phyloP scores from a whole-genome alignment of 2,329 filamentous ascomycete genomes.

The Kalaharituber pfeilii region DNA sequence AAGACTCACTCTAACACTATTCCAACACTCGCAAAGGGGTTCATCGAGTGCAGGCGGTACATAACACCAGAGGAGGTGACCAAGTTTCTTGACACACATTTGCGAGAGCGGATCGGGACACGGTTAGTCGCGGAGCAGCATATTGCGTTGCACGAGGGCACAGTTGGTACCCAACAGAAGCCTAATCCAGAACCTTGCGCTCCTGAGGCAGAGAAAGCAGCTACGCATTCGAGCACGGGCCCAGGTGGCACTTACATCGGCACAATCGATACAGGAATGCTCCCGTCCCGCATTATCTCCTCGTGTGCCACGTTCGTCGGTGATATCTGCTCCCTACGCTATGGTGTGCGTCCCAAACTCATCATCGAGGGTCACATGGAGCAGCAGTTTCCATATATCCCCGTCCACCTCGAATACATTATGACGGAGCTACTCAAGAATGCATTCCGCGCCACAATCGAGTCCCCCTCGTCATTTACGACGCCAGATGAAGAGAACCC shows the following conservation, averaged over 20 bases:
- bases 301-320: slow-evolving; percentile 78
- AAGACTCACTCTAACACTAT: slow-evolving; percentile 91
- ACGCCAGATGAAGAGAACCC: not conserved
- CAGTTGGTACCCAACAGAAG: slow-evolving; percentile 13
- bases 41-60: slow-evolving; percentile 83
- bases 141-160: slow-evolving; percentile 64
- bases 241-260: slow-evolving; percentile 55
- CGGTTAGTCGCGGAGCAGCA: slow-evolving; percentile 91
- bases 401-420: slow-evolving; percentile 94
- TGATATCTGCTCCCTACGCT: slow-evolving; percentile 92
- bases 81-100: slow-evolving; percentile 77
- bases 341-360: slow-evolving; percentile 68
- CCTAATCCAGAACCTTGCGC: slow-evolving; percentile 46
- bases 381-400: slow-evolving; percentile 83
- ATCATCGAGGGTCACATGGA: slow-evolving; percentile 69
- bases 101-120: slow-evolving; percentile 85
- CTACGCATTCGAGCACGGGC: slow-evolving; percentile 8
- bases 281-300: slow-evolving; percentile 64
- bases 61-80: slow-evolving; percentile 73
- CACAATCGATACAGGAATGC: slow-evolving; percentile 80
- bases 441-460: slow-evolving; percentile 81
- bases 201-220: slow-evolving; percentile 25
- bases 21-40: slow-evolving; percentile 74
- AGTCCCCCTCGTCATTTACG: slow-evolving; percentile 32
- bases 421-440: slow-evolving; percentile 94